Evolutionary conservation across 345 rosid genomes (phyloP).

Genomic region (Sonneratia caseolaris): DNA sequence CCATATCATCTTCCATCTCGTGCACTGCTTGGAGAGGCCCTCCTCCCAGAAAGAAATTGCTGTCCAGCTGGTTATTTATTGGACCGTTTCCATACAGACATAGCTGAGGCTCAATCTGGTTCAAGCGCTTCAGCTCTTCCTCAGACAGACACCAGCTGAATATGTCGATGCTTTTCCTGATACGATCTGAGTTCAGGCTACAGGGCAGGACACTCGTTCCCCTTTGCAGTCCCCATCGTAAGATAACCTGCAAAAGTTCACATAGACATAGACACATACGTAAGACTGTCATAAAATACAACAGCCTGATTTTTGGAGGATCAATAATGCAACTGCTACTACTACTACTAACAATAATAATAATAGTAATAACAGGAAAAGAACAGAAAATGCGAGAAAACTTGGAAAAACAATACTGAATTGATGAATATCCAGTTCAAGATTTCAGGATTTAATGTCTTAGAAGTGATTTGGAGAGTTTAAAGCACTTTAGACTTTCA

Average conservation of each 20-base stretch:
- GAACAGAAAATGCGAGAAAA: background rate
- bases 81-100: slow-evolving; percentile 42
- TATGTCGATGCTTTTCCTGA: slow-evolving; percentile 40
- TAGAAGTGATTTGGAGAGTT: background rate
- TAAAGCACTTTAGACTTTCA: background rate
- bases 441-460: background rate
- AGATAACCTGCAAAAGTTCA: slow-evolving; percentile 28
- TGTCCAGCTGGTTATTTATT: slow-evolving; percentile 24
- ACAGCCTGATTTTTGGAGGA: background rate
- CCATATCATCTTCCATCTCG: slow-evolving; percentile 41
- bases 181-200: slow-evolving; percentile 45
- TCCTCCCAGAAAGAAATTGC: slow-evolving; percentile 29
- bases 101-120: slow-evolving; percentile 47
- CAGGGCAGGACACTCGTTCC: slow-evolving; percentile 55
- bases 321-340: background rate
- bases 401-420: background rate
- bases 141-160: slow-evolving; percentile 41
- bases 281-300: background rate
- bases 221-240: slow-evolving; percentile 56
- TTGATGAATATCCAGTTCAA: background rate
- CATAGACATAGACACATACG: background rate
- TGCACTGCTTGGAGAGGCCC: slow-evolving; percentile 47
- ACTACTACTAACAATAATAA: no score
- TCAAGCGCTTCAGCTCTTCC: slow-evolving; percentile 36
- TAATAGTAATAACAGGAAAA: background rate